These are phyloP conservation scores for Apophysomyces trapeziformis DNA, from an alignment of 371 early-diverging fungal species.

Conservation along the genomic window DNA sequence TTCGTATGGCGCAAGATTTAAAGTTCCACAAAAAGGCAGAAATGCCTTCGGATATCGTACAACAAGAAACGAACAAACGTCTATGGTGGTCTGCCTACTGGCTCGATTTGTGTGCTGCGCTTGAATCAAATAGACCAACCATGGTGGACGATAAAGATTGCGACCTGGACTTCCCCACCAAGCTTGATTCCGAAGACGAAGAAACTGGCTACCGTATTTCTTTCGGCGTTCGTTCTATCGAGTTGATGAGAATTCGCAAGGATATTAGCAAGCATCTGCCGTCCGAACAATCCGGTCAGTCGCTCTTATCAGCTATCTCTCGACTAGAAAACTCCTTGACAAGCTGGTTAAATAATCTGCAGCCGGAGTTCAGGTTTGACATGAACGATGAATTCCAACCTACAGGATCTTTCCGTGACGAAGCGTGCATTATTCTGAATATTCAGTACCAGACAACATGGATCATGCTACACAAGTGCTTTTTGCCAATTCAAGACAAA, in stretches of 20 bases:
- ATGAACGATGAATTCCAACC: constrained; percentile 29
- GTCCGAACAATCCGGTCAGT: constrained; percentile 46
- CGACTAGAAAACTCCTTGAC: constrained; percentile 53
- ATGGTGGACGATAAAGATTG: constrained; percentile 61
- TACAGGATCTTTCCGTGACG: constrained; percentile 35
- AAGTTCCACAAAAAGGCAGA: constrained; percentile 52
- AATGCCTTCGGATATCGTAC: constrained; percentile 46
- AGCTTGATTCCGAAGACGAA: constrained; percentile 43
- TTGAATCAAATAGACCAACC: constrained; percentile 43
- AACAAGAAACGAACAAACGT: constrained; percentile 54
- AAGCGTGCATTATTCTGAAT: constrained; percentile 34
- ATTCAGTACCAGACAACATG: constrained; percentile 41
- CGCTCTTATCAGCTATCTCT: constrained; percentile 43
- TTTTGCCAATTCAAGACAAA: constrained; percentile 38
- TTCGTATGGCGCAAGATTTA: constrained; percentile 63
- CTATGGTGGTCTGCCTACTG: constrained; percentile 64
- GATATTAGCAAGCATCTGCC: constrained; percentile 50
- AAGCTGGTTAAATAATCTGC: constrained; percentile 46
- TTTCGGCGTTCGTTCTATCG: constrained; percentile 51
- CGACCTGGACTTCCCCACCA: constrained; percentile 52
- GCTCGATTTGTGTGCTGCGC: constrained; percentile 49
- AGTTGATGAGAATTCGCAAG: constrained; percentile 55
- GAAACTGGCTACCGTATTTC: constrained; percentile 41
- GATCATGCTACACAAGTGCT: constrained; percentile 45
- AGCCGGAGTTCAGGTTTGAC: constrained; percentile 27